Evolutionary conservation across 2,329 filamentous ascomycete species (phyloP).

Genomic region (Colletotrichum tofieldiae): DNA sequence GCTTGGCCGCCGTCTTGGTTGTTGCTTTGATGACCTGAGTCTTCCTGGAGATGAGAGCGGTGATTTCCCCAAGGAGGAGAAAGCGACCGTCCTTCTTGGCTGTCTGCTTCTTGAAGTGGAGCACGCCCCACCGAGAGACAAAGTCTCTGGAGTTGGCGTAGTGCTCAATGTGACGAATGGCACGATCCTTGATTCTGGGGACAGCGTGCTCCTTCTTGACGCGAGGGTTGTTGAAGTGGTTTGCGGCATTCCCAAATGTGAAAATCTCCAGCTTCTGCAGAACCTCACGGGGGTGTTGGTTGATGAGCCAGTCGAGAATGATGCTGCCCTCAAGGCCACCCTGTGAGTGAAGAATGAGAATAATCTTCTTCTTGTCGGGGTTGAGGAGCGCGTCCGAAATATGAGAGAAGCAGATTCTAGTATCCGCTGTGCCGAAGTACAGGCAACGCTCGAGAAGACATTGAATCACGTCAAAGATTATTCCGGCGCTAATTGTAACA

Average conservation of each 20-base stretch:
- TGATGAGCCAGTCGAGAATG: constrained; percentile 82
- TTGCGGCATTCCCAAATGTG: constrained; percentile 84
- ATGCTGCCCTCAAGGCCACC: constrained; percentile 82
- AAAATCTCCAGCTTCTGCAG: constrained; percentile 80
- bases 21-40: not conserved
- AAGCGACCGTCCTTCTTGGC: constrained; percentile 8
- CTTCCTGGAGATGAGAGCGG: constrained; percentile 1
- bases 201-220: constrained; percentile 9
- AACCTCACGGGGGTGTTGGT: constrained; percentile 77
- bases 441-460: constrained; percentile 84
- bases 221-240: constrained; percentile 85
- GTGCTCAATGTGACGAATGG: constrained; percentile 83
- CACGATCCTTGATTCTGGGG: constrained; percentile 57
- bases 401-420: constrained; percentile 72
- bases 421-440: constrained; percentile 78
- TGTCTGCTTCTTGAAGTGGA: constrained; percentile 68
- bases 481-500: constrained; percentile 58
- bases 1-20: not conserved
- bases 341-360: constrained; percentile 84
- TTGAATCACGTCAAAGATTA: constrained; percentile 85
- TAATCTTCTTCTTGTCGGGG: constrained; percentile 74
- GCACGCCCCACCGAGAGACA: constrained; percentile 81
- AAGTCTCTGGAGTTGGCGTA: constrained; percentile 85
- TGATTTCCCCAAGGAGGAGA: not conserved
- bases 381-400: constrained; percentile 77